Conservation (phyloP, 306 rosid species). For the Vigna nakashimae region DNA sequence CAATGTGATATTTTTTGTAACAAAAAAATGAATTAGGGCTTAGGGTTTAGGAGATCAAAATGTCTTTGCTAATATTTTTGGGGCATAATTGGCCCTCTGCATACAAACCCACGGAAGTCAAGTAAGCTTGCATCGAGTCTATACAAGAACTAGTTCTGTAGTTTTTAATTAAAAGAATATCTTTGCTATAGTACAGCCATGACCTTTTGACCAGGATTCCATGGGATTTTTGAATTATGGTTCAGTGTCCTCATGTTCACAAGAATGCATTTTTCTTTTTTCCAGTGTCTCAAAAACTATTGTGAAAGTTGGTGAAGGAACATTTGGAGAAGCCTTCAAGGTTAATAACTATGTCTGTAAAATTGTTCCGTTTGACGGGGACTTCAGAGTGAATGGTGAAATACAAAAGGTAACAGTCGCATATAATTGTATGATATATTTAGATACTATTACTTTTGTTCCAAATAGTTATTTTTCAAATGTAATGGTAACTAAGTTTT, state of each 20-base stretch:
- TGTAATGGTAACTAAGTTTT: constrained; percentile 29
- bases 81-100: background rate
- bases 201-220: constrained; percentile 14
- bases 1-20: too few species aligned
- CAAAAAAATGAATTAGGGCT: too few species aligned
- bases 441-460: constrained; percentile 14
- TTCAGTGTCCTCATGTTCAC: constrained; percentile 43
- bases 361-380: constrained; percentile 93
- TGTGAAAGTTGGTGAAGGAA: constrained; percentile 91
- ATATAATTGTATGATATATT: background rate
- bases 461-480: constrained; percentile 17
- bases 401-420: constrained; percentile 74
- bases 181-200: constrained; percentile 17
- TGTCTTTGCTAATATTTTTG: too few species aligned
- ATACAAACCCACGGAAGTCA: constrained; percentile 15
- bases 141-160: constrained; percentile 1
- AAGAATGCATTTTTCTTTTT: constrained; percentile 38
- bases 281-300: constrained; percentile 65
- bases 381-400: constrained; percentile 85
- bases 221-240: background rate
- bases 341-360: constrained; percentile 82
- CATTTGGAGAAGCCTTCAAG: constrained; percentile 93
- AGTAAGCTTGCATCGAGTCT: constrained; percentile 19
- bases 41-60: too few species aligned
- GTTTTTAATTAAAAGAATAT: constrained; percentile 15